Evolutionary conservation across 1,284 basidiomycete genomes (phyloP).

Genomic region (Bjerkandera adusta): DNA sequence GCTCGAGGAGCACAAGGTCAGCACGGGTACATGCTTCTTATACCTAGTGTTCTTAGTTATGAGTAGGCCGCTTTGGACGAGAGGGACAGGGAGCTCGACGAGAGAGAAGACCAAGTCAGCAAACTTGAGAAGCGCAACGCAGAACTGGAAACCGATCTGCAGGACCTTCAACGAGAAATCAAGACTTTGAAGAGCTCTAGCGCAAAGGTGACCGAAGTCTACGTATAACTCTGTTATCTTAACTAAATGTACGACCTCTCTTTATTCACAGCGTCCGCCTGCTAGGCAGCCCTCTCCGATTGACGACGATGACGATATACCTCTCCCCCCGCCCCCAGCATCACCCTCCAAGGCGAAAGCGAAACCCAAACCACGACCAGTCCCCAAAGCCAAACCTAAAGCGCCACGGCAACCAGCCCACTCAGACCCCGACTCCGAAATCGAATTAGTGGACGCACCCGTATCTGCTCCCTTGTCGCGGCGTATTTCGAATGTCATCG

Average conservation of each 20-base stretch:
- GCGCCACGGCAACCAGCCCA: too few relatives aligned
- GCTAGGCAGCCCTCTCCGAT: neutral
- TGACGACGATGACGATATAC: conserved; percentile 9
- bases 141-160: too few relatives aligned
- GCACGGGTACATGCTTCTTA: conserved; percentile 7
- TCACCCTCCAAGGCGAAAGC: conserved; percentile 1
- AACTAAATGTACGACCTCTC: too few relatives aligned
- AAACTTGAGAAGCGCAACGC: conserved; percentile 21
- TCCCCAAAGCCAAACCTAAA: conserved; percentile 11
- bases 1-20: conserved; percentile 44
- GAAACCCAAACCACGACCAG: conserved; percentile 9
- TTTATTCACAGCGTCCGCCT: too few relatives aligned
- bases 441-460: neutral
- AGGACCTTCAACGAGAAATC: too few relatives aligned
- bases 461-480: too few relatives aligned
- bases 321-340: conserved; percentile 3
- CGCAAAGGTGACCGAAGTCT: too few relatives aligned
- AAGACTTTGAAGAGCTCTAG: too few relatives aligned
- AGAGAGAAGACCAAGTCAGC: conserved; percentile 21
- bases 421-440: conserved; percentile 1
- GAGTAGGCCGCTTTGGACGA: conserved; percentile 8
- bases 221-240: too few relatives aligned
- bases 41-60: conserved; percentile 1
- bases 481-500: too few relatives aligned
- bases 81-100: conserved; percentile 9